Conservation (phyloP, 2,329 filamentous ascomycete species). For the Talaromyces rugulosus region DNA sequence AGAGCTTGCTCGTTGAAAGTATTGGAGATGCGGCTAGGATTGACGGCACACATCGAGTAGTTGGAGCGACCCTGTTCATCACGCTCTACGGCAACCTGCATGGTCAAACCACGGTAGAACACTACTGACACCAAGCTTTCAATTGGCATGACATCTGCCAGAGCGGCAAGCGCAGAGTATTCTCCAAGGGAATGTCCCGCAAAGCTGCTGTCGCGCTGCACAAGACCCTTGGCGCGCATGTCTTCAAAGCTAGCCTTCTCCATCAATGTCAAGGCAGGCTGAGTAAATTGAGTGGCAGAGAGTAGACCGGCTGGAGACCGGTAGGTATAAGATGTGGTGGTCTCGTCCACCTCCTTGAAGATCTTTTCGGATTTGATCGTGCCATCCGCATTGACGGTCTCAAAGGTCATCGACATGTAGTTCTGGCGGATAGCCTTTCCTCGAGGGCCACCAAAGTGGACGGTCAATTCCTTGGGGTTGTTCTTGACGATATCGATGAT, state of each 20-base stretch:
- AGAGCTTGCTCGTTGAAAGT: conserved; percentile 97
- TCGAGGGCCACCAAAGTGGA: conserved; percentile 94
- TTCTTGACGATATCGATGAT: conserved; percentile 99
- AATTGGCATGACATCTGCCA: conserved; percentile 99
- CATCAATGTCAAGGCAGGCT: conserved; percentile 96
- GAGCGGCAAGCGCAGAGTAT: conserved; percentile 91
- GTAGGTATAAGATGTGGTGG: conserved; percentile 94
- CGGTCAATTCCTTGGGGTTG: conserved; percentile 97
- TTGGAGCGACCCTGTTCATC: conserved; percentile 90
- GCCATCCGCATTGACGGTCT: conserved; percentile 90
- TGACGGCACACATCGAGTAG: conserved; percentile 99
- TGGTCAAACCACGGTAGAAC: conserved; percentile 97
- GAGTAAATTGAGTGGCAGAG: conserved; percentile 97
- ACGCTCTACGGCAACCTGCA: conserved; percentile 98
- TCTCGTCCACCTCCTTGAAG: conserved; percentile 95
- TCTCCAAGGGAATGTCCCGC: conserved; percentile 97
- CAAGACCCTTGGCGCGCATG: conserved; percentile 94
- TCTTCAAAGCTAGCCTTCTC: conserved; percentile 99
- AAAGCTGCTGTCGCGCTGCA: conserved; percentile 94
- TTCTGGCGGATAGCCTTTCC: conserved; percentile 98
- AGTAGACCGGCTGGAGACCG: conserved; percentile 89
- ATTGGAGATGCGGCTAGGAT: conserved; percentile 96
- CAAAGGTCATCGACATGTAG: conserved; percentile 99
- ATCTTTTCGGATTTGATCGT: conserved; percentile 97
- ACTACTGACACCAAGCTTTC: conserved; percentile 97